phyloP scores from a whole-genome alignment of 352 stramenopile species.

The Globisporangium nunn region DNA sequence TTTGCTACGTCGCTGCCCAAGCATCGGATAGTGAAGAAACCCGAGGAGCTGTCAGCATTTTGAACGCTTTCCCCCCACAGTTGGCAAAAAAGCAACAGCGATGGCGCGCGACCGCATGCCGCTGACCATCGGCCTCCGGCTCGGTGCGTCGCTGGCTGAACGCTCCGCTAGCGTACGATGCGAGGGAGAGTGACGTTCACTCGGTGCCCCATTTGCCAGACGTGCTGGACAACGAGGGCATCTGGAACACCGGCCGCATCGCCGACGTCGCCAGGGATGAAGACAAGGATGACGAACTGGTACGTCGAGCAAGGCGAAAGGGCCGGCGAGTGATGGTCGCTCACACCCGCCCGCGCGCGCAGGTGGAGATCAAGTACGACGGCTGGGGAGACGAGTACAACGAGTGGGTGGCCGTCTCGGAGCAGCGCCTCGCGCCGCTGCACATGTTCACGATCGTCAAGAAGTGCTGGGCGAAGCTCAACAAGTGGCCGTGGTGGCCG shows the following conservation, averaged over 20 bases:
- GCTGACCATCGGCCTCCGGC: slow-evolving; percentile 58
- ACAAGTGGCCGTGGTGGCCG: slow-evolving; percentile 80
- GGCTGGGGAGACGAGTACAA: slow-evolving; percentile 80
- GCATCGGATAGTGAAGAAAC: neutral
- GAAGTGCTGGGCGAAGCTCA: slow-evolving; percentile 83
- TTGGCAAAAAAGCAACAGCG: neutral
- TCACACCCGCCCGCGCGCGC: neutral
- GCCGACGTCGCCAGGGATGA: slow-evolving; percentile 57
- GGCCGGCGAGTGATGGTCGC: neutral
- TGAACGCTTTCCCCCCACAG: neutral
- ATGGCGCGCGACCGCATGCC: slow-evolving; percentile 31
- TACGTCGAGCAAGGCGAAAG: slow-evolving; percentile 6
- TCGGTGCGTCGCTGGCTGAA: slow-evolving; percentile 31
- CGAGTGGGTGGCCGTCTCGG: slow-evolving; percentile 54
- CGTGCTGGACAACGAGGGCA: slow-evolving; percentile 75
- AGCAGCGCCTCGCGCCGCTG: slow-evolving; percentile 57
- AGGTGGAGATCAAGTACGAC: slow-evolving; percentile 83
- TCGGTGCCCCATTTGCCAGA: slow-evolving; percentile 30
- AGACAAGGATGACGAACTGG: slow-evolving; percentile 49
- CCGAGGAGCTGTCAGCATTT: neutral
- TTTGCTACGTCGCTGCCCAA: too few species aligned
- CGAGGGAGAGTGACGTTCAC: neutral
- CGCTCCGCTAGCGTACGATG: too few species aligned
- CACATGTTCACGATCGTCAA: slow-evolving; percentile 81
- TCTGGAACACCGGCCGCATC: slow-evolving; percentile 75